phyloP scores from a whole-genome alignment of 140 eudicot species.

The Stevia rebaudiana region DNA sequence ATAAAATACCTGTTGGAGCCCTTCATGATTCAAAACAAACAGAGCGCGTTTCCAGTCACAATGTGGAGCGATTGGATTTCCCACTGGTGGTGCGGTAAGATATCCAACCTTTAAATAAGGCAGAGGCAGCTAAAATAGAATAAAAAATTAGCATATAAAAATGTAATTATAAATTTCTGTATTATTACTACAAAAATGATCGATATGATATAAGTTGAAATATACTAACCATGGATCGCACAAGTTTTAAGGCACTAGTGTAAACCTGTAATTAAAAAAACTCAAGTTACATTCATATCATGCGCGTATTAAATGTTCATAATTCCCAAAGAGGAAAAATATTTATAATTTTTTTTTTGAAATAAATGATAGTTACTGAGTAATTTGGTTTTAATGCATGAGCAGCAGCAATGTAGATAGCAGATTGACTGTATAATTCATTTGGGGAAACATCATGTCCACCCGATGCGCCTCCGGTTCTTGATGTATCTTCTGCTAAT shows the following conservation, averaged over 20 bases:
- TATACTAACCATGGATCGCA: conserved; percentile 80
- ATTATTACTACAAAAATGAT: not conserved
- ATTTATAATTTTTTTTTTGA: not conserved
- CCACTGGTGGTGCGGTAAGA: conserved; percentile 80
- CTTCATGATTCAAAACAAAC: conserved; percentile 81
- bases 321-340: not conserved
- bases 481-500: conserved; percentile 90
- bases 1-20: conserved; percentile 61
- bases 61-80: conserved; percentile 73
- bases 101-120: conserved; percentile 81
- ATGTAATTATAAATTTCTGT: not conserved
- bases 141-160: conserved; percentile 7
- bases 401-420: conserved; percentile 91
- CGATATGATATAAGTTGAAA: too few species aligned
- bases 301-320: not conserved
- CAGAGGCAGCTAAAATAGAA: conserved; percentile 63
- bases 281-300: conserved; percentile 11
- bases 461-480: conserved; percentile 58
- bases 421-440: conserved; percentile 82
- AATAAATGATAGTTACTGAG: conserved; percentile 42
- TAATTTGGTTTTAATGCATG: conserved; percentile 81
- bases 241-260: conserved; percentile 86
- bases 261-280: conserved; percentile 58
- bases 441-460: conserved; percentile 64
- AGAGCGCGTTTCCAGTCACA: conserved; percentile 76